Base-by-base conservation (phyloP, 345 rosid genomes). In the Geranium rotundifolium region DNA sequence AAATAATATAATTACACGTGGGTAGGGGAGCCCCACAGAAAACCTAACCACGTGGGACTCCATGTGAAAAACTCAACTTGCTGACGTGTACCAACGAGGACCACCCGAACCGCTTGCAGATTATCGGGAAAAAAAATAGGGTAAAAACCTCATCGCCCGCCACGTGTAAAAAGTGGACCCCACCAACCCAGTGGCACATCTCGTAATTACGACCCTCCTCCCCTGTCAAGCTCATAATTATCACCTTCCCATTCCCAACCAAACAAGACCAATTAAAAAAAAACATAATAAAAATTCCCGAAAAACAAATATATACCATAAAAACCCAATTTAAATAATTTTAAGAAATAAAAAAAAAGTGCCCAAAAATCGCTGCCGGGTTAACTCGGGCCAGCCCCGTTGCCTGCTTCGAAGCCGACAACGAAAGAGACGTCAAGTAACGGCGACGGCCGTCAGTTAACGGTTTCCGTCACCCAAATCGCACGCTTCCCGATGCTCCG, bases 361-460 rank as follows among this genome's bases (percentile, higher is more conserved):
- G 56, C 83, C 81, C 62, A n/a, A 60, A 76, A 74, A 66, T 75
- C 10, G 80, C 76, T 79, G 71, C 71, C 75, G 76, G 84, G 75
- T 73, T 78, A 76, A 75, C 69, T 74, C 69, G 71, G 74, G 80
- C 87, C 75, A 83, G 16, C 78, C 65, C 59, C 78, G 87, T 81
- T 85, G 84, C 88, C 80, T 80, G 83, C 75, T 69, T 65, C 77
- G 81, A 77, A 83, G 81, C 83, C 83, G 75, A 83, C 87, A 82
- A 75, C 62, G 67, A 76, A 62, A 76, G 67, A 67, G 81, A 80
- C 85, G 83, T 82, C 73, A 67, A 29, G 54, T 59, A 77, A 77
- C 85, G 80, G 68, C 61, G 64, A 66, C 73, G 74, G 9, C 16
- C 57, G 58, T 12, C 56, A 30, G 20, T 6, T 17, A 67, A 67